These are phyloP conservation scores for Haplosporangium sp. DNA, from an alignment of 371 early-diverging fungal species.

Conservation along the genomic window DNA sequence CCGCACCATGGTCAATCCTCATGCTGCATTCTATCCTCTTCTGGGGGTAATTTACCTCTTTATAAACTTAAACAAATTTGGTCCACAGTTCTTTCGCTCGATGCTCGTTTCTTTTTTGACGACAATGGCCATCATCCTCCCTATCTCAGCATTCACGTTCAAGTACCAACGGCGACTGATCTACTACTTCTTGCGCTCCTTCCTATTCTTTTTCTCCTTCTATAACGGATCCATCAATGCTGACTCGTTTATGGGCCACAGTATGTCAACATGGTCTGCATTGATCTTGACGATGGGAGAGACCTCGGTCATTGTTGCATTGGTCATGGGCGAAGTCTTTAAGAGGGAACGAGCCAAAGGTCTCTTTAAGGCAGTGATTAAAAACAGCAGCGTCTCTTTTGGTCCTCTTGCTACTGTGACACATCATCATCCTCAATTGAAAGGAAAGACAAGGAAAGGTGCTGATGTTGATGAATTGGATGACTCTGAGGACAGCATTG, in stretches of 20 bases:
- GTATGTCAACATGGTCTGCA: conserved; percentile 27
- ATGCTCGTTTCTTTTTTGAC: conserved; percentile 19
- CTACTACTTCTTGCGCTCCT: conserved; percentile 7
- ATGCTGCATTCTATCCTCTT: conserved; percentile 17
- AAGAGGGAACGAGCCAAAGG: conserved; percentile 26
- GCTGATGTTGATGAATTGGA: not conserved
- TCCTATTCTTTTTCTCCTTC: conserved; percentile 10
- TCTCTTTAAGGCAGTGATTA: conserved; percentile 22
- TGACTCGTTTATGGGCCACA: conserved; percentile 5
- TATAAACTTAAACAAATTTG: conserved; percentile 17
- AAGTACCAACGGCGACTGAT: conserved; percentile 21
- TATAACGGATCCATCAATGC: not conserved
- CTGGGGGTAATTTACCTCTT: conserved; percentile 22
- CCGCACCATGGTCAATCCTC: conserved; percentile 5
- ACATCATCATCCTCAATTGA: conserved; percentile 1
- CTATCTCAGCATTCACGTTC: conserved; percentile 25
- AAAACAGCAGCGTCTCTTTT: conserved; percentile 7
- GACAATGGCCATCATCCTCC: conserved; percentile 21
- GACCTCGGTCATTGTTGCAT: conserved; percentile 26
- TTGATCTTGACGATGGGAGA: conserved; percentile 32
- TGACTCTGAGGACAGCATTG: conserved; percentile 1
- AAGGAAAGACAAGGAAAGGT: not conserved
- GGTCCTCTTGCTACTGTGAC: conserved; percentile 22
- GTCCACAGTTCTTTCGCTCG: conserved; percentile 23
- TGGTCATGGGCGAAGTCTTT: conserved; percentile 36